Evolutionary conservation across 192 early-diverging fungal species (phyloP).

Genomic region (Podila epicladia): DNA sequence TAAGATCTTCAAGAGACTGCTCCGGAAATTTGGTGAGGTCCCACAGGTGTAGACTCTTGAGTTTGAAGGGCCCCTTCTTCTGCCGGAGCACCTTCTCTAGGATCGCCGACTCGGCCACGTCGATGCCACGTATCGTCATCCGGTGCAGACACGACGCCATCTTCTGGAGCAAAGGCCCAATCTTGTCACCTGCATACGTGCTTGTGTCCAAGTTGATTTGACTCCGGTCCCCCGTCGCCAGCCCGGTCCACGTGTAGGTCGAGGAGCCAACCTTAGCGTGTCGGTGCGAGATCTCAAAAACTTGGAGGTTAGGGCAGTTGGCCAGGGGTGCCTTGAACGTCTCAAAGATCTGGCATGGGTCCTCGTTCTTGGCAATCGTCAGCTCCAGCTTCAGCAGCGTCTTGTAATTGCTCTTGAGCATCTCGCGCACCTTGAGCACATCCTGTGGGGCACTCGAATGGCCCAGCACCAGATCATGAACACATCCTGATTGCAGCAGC

Average conservation of each 20-base stretch:
- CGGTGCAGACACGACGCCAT: constrained; percentile 5
- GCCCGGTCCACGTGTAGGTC: constrained; percentile 8
- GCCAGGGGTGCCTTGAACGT: constrained; percentile 16
- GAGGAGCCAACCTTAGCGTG: background rate
- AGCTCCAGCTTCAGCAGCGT: constrained; percentile 10
- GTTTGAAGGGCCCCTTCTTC: constrained; percentile 32
- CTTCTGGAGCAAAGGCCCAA: constrained; percentile 25
- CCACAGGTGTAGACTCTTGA: background rate
- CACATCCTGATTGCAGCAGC: background rate
- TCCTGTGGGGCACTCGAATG: constrained; percentile 4
- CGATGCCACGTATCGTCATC: constrained; percentile 2
- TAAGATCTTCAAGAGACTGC: constrained; percentile 15
- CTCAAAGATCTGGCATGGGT: constrained; percentile 43
- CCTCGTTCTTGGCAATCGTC: constrained; percentile 9
- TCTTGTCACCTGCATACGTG: constrained; percentile 20
- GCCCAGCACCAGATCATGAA: background rate
- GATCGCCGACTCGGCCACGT: constrained; percentile 7
- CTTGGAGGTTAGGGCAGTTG: constrained; percentile 12
- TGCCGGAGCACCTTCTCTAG: constrained; percentile 23
- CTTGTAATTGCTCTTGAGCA: constrained; percentile 22
- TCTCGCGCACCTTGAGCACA: constrained; percentile 13
- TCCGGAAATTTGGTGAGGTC: constrained; percentile 8
- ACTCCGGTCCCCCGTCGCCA: background rate
- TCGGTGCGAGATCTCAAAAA: constrained; percentile 10
- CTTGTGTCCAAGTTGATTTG: constrained; percentile 12